phyloP scores from a whole-genome alignment of 768 basidiomycete genomes.

The Mrakia frigida region DNA sequence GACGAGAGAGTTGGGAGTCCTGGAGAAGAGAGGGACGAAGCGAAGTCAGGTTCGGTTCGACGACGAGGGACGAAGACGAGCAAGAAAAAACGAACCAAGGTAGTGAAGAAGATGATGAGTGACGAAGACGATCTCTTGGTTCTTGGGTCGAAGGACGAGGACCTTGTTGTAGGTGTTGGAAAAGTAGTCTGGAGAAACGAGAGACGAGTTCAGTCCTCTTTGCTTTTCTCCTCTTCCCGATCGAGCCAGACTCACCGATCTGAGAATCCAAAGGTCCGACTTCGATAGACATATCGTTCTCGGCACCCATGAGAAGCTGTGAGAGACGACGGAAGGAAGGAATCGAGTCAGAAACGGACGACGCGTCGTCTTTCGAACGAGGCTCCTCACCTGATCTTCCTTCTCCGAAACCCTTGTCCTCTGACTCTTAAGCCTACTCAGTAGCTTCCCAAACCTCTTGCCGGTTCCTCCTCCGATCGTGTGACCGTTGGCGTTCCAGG shows the following conservation, averaged over 20 bases:
- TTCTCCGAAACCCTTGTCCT: not conserved
- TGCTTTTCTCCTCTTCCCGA: not conserved
- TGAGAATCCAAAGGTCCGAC: conserved; percentile 12
- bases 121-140: conserved; percentile 18
- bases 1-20: conserved; percentile 18
- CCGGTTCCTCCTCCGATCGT: not conserved
- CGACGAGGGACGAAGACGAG: not conserved
- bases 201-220: conserved; percentile 3
- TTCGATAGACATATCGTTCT: not conserved
- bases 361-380: not conserved
- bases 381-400: not conserved
- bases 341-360: not conserved
- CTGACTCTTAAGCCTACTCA: not conserved
- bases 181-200: conserved; percentile 13
- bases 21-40: not conserved
- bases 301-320: not conserved
- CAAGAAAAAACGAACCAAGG: conserved; percentile 13
- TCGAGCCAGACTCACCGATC: not conserved
- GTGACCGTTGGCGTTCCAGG: not conserved
- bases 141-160: conserved; percentile 18
- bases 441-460: not conserved
- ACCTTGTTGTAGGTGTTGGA: conserved; percentile 15
- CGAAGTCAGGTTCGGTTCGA: not conserved
- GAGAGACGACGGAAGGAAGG: too few species aligned
- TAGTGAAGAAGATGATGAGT: conserved; percentile 14